A percentile compares a stretch with the other conserved stretches of the same genome.
phyloP scores from a whole-genome alignment of 169 alveolate species.

The Eimeria zaria region DNA sequence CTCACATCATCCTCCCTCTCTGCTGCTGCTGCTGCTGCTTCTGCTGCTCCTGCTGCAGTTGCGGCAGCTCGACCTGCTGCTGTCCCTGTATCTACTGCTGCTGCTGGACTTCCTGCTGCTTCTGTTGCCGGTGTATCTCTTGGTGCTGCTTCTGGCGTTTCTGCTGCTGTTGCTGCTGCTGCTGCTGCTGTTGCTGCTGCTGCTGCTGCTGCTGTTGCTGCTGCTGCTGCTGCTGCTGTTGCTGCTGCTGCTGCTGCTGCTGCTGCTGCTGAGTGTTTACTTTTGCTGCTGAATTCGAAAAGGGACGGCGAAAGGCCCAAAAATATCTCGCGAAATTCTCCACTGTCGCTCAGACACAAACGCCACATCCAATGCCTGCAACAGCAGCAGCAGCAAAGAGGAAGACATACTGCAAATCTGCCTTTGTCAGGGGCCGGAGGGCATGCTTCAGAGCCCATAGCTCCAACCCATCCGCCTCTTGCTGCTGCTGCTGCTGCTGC shows the following conservation, averaged over 20 bases:
- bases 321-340: background rate
- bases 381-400: conserved; percentile 24
- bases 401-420: background rate
- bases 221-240: background rate
- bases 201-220: too few relatives aligned
- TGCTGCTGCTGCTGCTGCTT: background rate
- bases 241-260: background rate
- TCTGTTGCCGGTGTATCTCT: too few relatives aligned
- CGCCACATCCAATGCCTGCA: conserved; percentile 49
- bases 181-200: background rate
- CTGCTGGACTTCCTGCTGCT: too few relatives aligned
- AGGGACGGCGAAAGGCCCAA: background rate
- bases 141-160: background rate
- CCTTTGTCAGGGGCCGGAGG: background rate
- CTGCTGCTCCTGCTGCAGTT: background rate
- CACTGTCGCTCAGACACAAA: conserved; percentile 23
- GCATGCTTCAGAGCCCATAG: background rate
- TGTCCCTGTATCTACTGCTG: too few relatives aligned
- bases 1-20: background rate
- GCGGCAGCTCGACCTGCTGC: background rate
- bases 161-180: background rate
- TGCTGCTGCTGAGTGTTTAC: background rate
- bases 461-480: too few relatives aligned
- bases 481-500: conserved; percentile 34
- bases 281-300: background rate